A percentile compares a stretch with the other conserved stretches of the same genome.
phyloP scores from a whole-genome alignment of 1,284 basidiomycete species.

The Pterula multifida region DNA sequence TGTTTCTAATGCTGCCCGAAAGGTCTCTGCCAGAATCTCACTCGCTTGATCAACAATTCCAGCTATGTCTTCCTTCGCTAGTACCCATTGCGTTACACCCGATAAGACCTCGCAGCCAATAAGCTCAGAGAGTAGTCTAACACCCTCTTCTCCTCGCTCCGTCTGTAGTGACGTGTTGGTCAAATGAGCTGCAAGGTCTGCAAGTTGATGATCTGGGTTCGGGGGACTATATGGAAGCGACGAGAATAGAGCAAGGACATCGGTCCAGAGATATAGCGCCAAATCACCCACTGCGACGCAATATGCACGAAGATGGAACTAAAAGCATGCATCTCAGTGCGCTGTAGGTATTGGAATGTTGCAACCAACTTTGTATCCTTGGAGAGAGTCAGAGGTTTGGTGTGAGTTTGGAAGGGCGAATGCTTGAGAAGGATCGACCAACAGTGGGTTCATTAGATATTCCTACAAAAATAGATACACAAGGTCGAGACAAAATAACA shows the following conservation, averaged over 20 bases:
- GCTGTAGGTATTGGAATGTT: conserved; percentile 8
- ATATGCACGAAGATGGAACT: conserved; percentile 95
- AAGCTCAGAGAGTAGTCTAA: conserved; percentile 71
- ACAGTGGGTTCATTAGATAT: conserved; percentile 68
- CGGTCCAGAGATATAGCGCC: conserved; percentile 68
- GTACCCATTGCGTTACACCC: conserved; percentile 11
- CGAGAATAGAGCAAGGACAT: conserved; percentile 83
- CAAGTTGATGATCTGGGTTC: conserved; percentile 15
- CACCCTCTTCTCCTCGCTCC: conserved; percentile 51
- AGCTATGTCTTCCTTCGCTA: conserved; percentile 35
- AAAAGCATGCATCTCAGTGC: conserved; percentile 8
- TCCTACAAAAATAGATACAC: conserved; percentile 38
- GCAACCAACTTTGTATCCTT: conserved; percentile 55
- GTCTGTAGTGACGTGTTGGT: conserved; percentile 94
- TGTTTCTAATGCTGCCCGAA: conserved; percentile 76
- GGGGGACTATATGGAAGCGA: conserved; percentile 49
- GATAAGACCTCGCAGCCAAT: conserved; percentile 49
- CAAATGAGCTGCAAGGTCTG: conserved; percentile 73
- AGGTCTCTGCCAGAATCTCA: conserved; percentile 65
- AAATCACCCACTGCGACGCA: conserved; percentile 80
- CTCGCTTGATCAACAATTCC: conserved; percentile 52
- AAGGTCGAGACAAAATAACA: conserved; percentile 7
- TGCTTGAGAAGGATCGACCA: conserved; percentile 58
- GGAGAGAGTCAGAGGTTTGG: conserved; percentile 17
- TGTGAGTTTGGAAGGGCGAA: conserved; percentile 12